Conservation (phyloP, 805 yeast species). For the Debaryomyces maramus region DNA sequence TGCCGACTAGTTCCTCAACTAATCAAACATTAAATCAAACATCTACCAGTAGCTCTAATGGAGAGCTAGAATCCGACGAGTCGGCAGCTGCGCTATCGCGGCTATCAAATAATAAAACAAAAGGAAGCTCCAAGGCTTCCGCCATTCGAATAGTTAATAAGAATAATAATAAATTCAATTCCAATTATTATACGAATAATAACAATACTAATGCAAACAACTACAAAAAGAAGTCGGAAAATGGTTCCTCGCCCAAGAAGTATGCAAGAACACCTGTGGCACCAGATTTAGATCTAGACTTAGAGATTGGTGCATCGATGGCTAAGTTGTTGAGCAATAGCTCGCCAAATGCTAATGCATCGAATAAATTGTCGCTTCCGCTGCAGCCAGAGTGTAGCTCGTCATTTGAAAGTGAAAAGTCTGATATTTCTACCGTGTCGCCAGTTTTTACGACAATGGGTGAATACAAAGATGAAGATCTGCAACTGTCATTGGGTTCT, state of each 20-base stretch:
- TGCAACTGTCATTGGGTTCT: constrained; percentile 38
- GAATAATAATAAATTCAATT: constrained; percentile 2
- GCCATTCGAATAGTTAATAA: constrained; percentile 6
- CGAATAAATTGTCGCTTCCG: background rate
- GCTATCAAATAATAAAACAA: constrained; percentile 4
- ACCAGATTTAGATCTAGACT: constrained; percentile 26
- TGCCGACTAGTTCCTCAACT: constrained; percentile 41
- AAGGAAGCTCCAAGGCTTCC: constrained; percentile 3
- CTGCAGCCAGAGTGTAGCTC: constrained; percentile 28
- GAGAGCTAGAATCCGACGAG: constrained; percentile 43
- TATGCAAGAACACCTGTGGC: constrained; percentile 4
- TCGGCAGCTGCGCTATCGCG: constrained; percentile 44
- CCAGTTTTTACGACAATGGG: constrained; percentile 37
- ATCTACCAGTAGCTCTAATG: constrained; percentile 25
- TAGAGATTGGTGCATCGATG: constrained; percentile 49
- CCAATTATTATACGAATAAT: constrained; percentile 6
- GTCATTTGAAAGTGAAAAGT: constrained; percentile 43
- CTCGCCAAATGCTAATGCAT: background rate
- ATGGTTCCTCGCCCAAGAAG: constrained; percentile 2
- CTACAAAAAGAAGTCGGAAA: constrained; percentile 3
- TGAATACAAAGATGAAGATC: constrained; percentile 34
- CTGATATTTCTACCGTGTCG: constrained; percentile 26
- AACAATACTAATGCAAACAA: constrained; percentile 4
- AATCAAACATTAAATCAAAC: constrained; percentile 17
- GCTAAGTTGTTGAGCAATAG: constrained; percentile 34